Conservation (phyloP, 2,329 filamentous ascomycete species). For the Colletotrichum cordylinicola region DNA sequence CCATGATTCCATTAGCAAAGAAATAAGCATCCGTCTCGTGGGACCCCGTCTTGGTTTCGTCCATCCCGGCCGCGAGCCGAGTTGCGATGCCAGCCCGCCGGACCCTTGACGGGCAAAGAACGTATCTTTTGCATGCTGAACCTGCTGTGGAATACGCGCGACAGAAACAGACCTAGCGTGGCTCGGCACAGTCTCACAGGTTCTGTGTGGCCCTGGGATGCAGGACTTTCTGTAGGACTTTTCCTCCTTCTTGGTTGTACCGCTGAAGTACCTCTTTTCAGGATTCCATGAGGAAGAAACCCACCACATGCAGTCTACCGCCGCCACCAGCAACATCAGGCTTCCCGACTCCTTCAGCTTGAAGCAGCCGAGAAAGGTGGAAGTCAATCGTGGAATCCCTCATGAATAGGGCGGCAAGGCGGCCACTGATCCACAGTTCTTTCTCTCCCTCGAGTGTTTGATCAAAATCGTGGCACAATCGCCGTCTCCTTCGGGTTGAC, state of each 20-base stretch:
- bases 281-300: neutral
- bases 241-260: neutral
- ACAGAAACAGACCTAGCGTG: neutral
- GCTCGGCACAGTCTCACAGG: neutral
- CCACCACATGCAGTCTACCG: neutral
- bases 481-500: neutral
- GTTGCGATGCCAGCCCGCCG: neutral
- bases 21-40: neutral
- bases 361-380: neutral
- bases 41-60: neutral
- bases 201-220: neutral
- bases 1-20: neutral
- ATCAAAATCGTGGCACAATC: neutral
- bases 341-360: neutral
- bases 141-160: neutral
- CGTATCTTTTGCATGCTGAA: neutral
- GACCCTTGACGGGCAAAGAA: neutral
- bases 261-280: neutral
- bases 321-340: neutral
- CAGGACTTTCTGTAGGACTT: constrained; percentile 22
- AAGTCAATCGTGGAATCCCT: neutral
- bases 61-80: neutral
- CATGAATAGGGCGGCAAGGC: neutral
- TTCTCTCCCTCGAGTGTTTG: neutral
- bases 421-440: neutral